Base-by-base conservation (phyloP, 345 rosid genomes). In the Crucihimalaya himalaica region DNA sequence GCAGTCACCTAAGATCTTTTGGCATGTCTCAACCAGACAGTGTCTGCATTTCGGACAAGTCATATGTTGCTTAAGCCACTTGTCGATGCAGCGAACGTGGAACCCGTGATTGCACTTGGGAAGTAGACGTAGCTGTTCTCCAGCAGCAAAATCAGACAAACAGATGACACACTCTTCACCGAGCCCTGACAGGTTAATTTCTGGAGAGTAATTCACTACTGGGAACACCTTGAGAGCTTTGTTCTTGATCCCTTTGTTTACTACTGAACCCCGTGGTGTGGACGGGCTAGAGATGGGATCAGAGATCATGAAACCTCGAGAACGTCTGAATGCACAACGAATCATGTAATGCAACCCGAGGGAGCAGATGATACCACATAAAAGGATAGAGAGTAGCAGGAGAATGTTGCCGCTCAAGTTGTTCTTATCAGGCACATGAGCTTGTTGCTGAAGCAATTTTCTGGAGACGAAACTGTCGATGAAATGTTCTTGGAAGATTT, bases 1-100 rank as follows among this genome's bases (percentile, higher is more conserved):
- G 48, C 73, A 50, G 31, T 70, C 55, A 12, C 71, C 75, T 47
- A 64, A 71, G 31, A 78, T 73, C 66, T 86, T 83, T 68, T 78
- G 65, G 55, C 80, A 59, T 4, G 81, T 81, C 27, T 83, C 78
- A 29, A 79, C 73, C 28, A 83, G 78, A 75, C 82, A 81, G 46
- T 85, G 83, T 76, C 96, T 81, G 37, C 96, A 89, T 8, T 80
- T 87, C 2, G 89, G 89, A 45, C 89, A 85, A 55, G 89, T 81
- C 34, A 76, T 71, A 47, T 85, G 86, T 12, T 83, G 79, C 19
- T 67, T 67, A 21, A 85, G 85, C 89, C 89, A 85, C 59, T 80
- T 83, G 63, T 83, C 89, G 50, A 85, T 81, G 71, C 89, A 85
- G 2, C 63, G 61, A n/a, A 79, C 78, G 35, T 85, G 88, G 73